Percentiles rank a stretch among this genome's conserved stretches.
phyloP scores from a whole-genome alignment of 2,329 filamentous ascomycete genomes.

The Stagonosporopsis vannaccii region DNA sequence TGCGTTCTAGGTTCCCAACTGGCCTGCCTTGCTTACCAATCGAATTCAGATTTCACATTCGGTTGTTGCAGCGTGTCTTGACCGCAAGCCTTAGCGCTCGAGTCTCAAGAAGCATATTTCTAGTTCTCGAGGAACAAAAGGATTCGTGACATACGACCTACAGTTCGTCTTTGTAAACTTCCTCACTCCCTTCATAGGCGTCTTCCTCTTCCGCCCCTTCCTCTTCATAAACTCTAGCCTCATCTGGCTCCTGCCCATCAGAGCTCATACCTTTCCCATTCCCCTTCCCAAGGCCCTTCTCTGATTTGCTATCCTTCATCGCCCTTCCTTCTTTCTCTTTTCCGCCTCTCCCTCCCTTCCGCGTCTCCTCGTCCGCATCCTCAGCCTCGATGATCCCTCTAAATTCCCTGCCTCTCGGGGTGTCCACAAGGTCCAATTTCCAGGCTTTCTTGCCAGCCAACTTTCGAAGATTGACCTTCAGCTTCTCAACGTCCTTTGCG shows the following conservation, averaged over 20 bases:
- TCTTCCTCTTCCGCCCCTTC: slow-evolving; percentile 21
- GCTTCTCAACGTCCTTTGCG: slow-evolving; percentile 70
- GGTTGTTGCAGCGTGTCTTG: neutral
- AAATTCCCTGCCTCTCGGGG: slow-evolving; percentile 70
- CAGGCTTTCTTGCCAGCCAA: slow-evolving; percentile 75
- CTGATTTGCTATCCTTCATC: slow-evolving; percentile 35
- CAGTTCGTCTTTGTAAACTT: slow-evolving; percentile 52
- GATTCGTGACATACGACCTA: slow-evolving; percentile 20
- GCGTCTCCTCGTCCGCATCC: slow-evolving; percentile 58
- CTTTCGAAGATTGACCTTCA: slow-evolving; percentile 72
- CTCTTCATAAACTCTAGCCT: slow-evolving; percentile 26
- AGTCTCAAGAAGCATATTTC: neutral
- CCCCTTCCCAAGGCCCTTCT: neutral
- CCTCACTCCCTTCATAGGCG: slow-evolving; percentile 48
- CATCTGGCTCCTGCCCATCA: slow-evolving; percentile 21
- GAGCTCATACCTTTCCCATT: slow-evolving; percentile 56
- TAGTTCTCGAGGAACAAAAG: too few relatives aligned
- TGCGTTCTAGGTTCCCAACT: neutral
- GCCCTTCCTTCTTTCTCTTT: slow-evolving; percentile 26
- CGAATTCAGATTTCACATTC: neutral
- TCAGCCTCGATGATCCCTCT: slow-evolving; percentile 72
- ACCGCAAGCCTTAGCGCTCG: neutral
- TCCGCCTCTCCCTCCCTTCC: slow-evolving; percentile 13
- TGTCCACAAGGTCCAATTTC: slow-evolving; percentile 81
- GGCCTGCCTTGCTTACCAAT: neutral